Conservation (phyloP, 1,139 yeast genomes). For the Candida sanyaensis region DNA sequence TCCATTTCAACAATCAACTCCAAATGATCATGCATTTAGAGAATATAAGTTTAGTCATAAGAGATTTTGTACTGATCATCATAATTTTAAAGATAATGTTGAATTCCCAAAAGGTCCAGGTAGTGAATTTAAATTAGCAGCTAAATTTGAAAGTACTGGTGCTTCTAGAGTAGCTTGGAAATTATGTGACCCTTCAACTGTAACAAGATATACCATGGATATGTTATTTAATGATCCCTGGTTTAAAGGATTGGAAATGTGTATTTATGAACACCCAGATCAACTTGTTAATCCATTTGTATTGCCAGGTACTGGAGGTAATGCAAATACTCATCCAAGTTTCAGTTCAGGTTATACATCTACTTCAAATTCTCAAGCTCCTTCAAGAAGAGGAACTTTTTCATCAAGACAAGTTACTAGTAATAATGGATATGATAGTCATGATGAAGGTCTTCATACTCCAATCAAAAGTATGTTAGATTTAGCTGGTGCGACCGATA, state of each 20-base stretch:
- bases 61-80: conserved; percentile 50
- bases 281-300: conserved; percentile 46
- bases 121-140: conserved; percentile 64
- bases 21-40: conserved; percentile 55
- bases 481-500: conserved; percentile 18
- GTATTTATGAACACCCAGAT: conserved; percentile 56
- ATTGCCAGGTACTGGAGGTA: conserved; percentile 25
- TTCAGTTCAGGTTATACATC: conserved; percentile 19
- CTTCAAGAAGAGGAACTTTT: conserved; percentile 38
- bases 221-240: conserved; percentile 63
- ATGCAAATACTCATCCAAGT: conserved; percentile 7
- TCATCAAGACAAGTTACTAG: conserved; percentile 9
- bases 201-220: conserved; percentile 54
- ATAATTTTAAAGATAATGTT: conserved; percentile 52
- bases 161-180: conserved; percentile 77
- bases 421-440: conserved; percentile 7
- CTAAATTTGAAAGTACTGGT: conserved; percentile 57
- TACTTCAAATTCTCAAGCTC: conserved; percentile 29
- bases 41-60: conserved; percentile 58
- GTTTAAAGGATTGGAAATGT: conserved; percentile 62
- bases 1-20: conserved; percentile 59
- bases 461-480: conserved; percentile 46
- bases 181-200: conserved; percentile 63
- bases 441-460: conserved; percentile 23
- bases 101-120: conserved; percentile 57